A percentile compares a stretch with the other conserved stretches of the same genome.
phyloP scores from a whole-genome alignment of 2,329 filamentous ascomycete genomes.

The Cladosporium sphaerospermum region DNA sequence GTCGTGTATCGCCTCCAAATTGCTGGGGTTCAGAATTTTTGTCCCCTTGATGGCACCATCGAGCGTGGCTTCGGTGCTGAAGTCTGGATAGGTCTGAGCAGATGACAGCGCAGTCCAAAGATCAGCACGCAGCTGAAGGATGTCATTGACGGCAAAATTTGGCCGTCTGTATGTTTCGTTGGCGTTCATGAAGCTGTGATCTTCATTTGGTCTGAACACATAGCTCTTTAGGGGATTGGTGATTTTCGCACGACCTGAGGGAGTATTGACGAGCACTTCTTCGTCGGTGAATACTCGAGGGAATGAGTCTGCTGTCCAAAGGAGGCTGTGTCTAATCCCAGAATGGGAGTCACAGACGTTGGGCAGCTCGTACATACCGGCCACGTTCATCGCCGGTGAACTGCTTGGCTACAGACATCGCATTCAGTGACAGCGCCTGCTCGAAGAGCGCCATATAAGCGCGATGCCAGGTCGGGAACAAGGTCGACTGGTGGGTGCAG shows the following conservation, averaged over 20 bases:
- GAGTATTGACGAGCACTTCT: slow-evolving; percentile 19
- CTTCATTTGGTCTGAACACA: slow-evolving; percentile 6
- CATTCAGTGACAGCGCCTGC: slow-evolving; percentile 12
- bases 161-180: slow-evolving; percentile 9
- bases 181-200: slow-evolving; percentile 7
- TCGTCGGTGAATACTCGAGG: slow-evolving; percentile 17
- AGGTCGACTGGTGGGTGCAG: slow-evolving; percentile 16
- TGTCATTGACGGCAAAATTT: neutral
- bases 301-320: slow-evolving; percentile 7
- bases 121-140: too few relatives aligned
- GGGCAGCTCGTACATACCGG: slow-evolving; percentile 18
- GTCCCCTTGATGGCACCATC: too few relatives aligned
- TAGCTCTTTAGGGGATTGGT: slow-evolving; percentile 13
- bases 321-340: slow-evolving; percentile 22
- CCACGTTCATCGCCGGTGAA: slow-evolving; percentile 1
- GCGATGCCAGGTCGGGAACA: slow-evolving; percentile 18
- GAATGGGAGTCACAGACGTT: slow-evolving; percentile 22
- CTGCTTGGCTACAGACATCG: slow-evolving; percentile 8
- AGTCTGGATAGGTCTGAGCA: too few relatives aligned
- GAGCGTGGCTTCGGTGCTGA: too few relatives aligned
- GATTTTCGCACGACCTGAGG: slow-evolving; percentile 13
- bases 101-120: too few relatives aligned
- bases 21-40: neutral
- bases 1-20: neutral
- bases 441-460: slow-evolving; percentile 17